Evolutionary conservation across 2,329 filamentous ascomycete genomes (phyloP), one percentile per base, ranked within the genome.

Genomic region (Fusarium annulatum): DNA sequence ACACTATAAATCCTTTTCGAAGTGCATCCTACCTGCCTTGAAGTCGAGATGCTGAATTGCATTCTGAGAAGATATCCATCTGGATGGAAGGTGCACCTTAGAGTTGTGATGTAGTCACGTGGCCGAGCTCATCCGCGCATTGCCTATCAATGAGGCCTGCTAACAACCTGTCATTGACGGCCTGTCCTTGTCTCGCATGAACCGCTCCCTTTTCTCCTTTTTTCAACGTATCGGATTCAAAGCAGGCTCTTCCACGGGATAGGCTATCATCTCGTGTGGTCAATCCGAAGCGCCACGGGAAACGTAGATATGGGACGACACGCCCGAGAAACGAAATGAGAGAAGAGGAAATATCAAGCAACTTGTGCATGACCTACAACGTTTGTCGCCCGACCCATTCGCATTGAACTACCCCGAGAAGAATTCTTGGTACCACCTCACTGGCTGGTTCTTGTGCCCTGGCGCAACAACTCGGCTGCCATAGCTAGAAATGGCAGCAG

Each of bases 401-500:
- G 23, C 34, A 30, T 64, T 38, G 42, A 38, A 43, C 28, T 30
- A 39, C 26, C 26, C 52, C 28, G 34, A 46, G 16, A 49, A 42
- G 33, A 30, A 28, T 39, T 30, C 33, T 45, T 70, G 45, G 33
- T 45, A 57, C 23, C 36, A 51, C 45, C 26, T 34, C 53, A 33
- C 55, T 48, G 59, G 55, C 19, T 60, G 58, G 28, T 43, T 59
- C 59, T 64, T 63, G 41, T 42, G 61, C 41, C 39, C 21, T 33
- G 30, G 43, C 36, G 23, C 41, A 38, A 56, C 36, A 55, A 34
- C 34, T 36, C 42, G 39, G 52, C 36, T 41, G 53, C 42, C 41
- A 38, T 63, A 60, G 41, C 42, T 42, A 34, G 42, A 51, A 56
- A 88, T 87, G 84, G 85, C 87, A 43, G 59, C 86, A 53, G 84